Evolutionary conservation across 208 protist species (phyloP), one percentile per base, ranked within the genome.

Genomic region (Herpetomonas tarakana): DNA sequence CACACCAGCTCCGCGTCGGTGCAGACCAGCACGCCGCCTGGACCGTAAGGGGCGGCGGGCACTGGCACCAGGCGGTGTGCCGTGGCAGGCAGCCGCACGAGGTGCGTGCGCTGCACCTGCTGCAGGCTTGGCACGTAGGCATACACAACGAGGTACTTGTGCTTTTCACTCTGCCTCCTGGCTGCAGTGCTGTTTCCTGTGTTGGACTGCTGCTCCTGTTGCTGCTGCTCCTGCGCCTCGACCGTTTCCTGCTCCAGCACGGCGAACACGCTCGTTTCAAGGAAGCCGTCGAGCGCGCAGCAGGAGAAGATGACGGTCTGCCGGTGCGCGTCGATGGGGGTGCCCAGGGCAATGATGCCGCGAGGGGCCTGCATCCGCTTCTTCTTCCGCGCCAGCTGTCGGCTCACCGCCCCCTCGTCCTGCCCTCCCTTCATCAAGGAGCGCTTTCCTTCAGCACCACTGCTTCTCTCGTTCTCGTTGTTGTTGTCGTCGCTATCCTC

Each of bases 71-170:
- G 69, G 0, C 94, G 69, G 67, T 99, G 94, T 18, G 98, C 78
- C 18, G 81, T 93, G 4, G 72, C 25, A 14, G 97, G 94, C 6
- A 99, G 75, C 30, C 88, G 67, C 22, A 98, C 83, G 27, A 85
- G 81, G 74, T 91, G 92, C 52, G 98, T 99, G 41, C 98, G 91
- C 39, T 98, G 93, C 2, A 99, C 98, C 76, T 99, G 98, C 60
- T 99, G 99, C 12, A 99, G 81, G 44, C 97, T 97, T 24, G 99
- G 73, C 62, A 99, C 96, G 51, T 99, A 95, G 66, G 99, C 97
- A 74, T 99, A 99, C 50, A 96, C 98, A 1, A 96, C 86, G 3
- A 99, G 76, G 25, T 78, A 54, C 63, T 98, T 97, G 9, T 21
- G 50, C 26, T 54, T 11, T 3, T 54, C 35, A 11, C 19, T 30